These are phyloP conservation scores for Cladochytrium tenue DNA, from an alignment of 371 early-diverging fungal genomes.

Conservation along the genomic window DNA sequence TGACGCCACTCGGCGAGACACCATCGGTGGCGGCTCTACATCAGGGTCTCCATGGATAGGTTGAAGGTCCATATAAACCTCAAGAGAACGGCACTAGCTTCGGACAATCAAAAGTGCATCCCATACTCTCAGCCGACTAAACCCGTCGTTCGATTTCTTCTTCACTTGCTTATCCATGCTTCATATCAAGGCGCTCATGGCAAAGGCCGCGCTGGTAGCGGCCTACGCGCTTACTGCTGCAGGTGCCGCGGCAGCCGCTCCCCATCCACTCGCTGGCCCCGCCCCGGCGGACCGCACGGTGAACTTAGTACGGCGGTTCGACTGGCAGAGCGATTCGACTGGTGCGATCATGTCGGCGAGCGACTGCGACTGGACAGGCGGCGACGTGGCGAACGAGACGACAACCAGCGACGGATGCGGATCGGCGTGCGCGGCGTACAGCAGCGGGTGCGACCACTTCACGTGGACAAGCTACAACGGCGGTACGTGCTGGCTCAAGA, in stretches of 20 bases:
- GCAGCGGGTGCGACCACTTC: conserved; percentile 14
- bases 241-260: not conserved
- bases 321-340: not conserved
- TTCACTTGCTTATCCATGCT: too few relatives aligned
- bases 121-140: too few relatives aligned
- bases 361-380: conserved; percentile 16
- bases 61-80: too few relatives aligned
- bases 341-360: not conserved
- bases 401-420: conserved; percentile 3
- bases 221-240: not conserved
- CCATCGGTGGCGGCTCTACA: too few relatives aligned
- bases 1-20: too few relatives aligned
- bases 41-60: too few relatives aligned
- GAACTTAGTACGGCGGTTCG: not conserved
- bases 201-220: not conserved
- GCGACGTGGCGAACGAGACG: conserved; percentile 5
- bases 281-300: not conserved
- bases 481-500: conserved; percentile 22
- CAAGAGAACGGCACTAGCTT: too few relatives aligned
- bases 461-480: conserved; percentile 17
- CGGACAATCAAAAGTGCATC: too few relatives aligned
- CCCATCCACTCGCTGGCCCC: not conserved
- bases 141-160: too few relatives aligned
- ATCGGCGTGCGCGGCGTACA: not conserved
- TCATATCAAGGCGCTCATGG: too few relatives aligned